Percentiles rank a stretch among this genome's conserved stretches.
Conservation (phyloP, 768 basidiomycete species). For the Pulveroboletus ravenelii region DNA sequence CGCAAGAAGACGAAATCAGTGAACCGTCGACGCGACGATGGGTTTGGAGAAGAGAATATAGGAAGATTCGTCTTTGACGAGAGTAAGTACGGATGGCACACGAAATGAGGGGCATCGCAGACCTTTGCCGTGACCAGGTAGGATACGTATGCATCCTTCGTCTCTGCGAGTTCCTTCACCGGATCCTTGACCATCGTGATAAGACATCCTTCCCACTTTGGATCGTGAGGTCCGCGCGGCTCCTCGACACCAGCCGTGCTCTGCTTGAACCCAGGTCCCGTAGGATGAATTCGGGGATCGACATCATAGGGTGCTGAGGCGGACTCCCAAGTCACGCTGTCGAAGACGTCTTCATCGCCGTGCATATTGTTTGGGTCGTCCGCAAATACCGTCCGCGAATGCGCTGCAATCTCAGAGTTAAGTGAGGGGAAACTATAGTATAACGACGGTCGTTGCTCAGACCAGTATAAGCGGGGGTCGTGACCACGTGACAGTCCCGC, state of each 20-base stretch:
- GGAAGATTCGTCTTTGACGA: constrained; percentile 76
- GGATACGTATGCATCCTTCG: constrained; percentile 95
- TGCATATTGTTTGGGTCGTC: constrained; percentile 46
- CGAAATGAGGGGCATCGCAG: constrained; percentile 16
- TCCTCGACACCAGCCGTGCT: constrained; percentile 68
- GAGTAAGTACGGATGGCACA: constrained; percentile 7
- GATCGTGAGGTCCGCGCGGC: constrained; percentile 63
- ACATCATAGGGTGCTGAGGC: constrained; percentile 55
- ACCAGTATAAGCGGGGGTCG: no score
- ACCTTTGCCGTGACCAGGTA: constrained; percentile 91
- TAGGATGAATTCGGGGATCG: constrained; percentile 35
- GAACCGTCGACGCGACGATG: constrained; percentile 82
- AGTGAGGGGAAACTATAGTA: neutral
- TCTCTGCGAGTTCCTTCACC: constrained; percentile 92
- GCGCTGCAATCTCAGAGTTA: neutral
- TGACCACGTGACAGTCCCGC: constrained; percentile 23
- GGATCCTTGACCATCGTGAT: constrained; percentile 85
- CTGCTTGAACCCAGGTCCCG: constrained; percentile 78
- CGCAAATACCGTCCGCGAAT: neutral
- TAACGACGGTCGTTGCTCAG: constrained; percentile 6
- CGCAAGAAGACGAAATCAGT: constrained; percentile 96
- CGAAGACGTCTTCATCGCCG: constrained; percentile 85
- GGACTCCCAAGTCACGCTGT: constrained; percentile 88
- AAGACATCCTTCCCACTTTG: constrained; percentile 89
- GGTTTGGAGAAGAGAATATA: constrained; percentile 72